These are phyloP conservation scores for Asterionellopsis glacialis DNA, from an alignment of 108 stramenopile species.

Conservation along the genomic window DNA sequence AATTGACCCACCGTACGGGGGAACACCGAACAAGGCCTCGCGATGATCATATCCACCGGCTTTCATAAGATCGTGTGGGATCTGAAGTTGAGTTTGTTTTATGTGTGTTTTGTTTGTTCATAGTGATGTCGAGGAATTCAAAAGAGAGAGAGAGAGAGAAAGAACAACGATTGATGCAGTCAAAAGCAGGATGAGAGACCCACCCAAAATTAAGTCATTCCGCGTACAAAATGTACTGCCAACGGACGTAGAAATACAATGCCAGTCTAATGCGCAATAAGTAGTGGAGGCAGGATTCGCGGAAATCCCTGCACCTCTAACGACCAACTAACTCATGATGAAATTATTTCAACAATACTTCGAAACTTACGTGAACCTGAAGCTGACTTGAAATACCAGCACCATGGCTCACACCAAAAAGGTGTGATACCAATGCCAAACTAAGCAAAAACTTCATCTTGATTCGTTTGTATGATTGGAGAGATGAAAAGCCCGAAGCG, in stretches of 20 bases:
- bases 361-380: slow-evolving; percentile 42
- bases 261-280: too few species aligned
- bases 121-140: background rate
- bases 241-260: slow-evolving; percentile 1
- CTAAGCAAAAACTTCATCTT: background rate
- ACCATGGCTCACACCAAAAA: slow-evolving; percentile 10
- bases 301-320: background rate
- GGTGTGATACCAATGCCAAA: background rate
- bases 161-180: background rate
- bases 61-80: slow-evolving; percentile 57
- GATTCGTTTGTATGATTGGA: too few species aligned
- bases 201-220: background rate
- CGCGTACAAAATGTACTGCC: background rate
- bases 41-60: slow-evolving; percentile 83
- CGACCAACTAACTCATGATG: background rate
- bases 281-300: background rate
- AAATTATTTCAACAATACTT: background rate
- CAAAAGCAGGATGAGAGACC: background rate
- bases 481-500: too few species aligned
- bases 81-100: slow-evolving; percentile 16
- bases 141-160: background rate
- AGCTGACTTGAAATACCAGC: slow-evolving; percentile 39
- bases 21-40: slow-evolving; percentile 92
- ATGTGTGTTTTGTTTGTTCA: background rate
- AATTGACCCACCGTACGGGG: slow-evolving; percentile 88